phyloP scores from a whole-genome alignment of 2,329 filamentous ascomycete genomes.

The Graphiopsis chlorocephala region DNA sequence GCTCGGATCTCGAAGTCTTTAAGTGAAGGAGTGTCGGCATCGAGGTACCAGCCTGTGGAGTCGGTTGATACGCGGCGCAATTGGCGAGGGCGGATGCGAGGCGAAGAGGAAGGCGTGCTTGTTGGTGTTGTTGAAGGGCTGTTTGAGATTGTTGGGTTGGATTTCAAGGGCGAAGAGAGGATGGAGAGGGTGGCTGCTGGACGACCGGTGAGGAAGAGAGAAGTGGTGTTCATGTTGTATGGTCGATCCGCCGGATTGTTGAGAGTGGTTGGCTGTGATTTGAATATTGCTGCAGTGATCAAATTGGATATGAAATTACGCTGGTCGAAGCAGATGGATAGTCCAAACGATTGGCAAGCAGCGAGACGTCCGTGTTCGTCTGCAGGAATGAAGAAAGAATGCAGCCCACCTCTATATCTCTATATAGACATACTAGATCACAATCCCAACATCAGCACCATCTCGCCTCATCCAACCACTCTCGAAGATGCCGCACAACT shows the following conservation, averaged over 20 bases:
- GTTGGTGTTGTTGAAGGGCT: neutral
- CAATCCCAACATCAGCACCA: neutral
- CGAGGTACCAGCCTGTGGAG: constrained; percentile 30
- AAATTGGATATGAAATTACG: neutral
- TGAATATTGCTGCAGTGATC: neutral
- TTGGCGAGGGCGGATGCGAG: neutral
- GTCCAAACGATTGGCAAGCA: neutral
- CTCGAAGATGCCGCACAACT: neutral
- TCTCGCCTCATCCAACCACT: neutral
- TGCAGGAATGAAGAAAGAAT: constrained; percentile 12
- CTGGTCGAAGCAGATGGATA: neutral
- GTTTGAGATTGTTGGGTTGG: neutral
- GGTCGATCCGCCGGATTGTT: neutral
- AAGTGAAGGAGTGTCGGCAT: constrained; percentile 27
- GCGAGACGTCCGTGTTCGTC: neutral
- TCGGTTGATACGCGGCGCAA: constrained; percentile 4
- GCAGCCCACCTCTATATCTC: neutral
- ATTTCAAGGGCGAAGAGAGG: neutral
- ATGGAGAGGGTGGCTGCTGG: constrained; percentile 20
- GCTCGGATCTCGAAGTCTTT: constrained; percentile 30
- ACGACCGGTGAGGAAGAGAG: constrained; percentile 29
- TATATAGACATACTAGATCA: neutral
- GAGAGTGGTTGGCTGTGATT: neutral
- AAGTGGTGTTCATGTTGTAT: constrained; percentile 29
- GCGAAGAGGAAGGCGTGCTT: constrained; percentile 5